Evolutionary conservation across 495 filamentous ascomycete species (phyloP).

Genomic region (Penicillium paradoxum): DNA sequence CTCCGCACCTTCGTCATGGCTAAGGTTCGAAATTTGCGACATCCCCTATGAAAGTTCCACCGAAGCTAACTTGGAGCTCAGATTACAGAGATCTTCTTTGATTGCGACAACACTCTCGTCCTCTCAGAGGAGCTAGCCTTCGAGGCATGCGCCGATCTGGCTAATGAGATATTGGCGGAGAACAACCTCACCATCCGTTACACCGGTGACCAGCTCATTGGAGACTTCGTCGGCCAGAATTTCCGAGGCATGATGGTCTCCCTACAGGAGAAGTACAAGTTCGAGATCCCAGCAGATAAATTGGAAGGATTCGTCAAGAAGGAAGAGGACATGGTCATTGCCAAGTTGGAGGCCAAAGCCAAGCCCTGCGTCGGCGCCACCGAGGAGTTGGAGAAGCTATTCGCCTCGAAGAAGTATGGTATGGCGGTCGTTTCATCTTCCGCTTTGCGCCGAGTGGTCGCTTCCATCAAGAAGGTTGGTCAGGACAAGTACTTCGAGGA

Average conservation of each 20-base stretch:
- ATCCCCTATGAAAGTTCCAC: constrained; percentile 5
- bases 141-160: constrained; percentile 86
- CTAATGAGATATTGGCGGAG: constrained; percentile 80
- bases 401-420: constrained; percentile 59
- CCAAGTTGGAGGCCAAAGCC: constrained; percentile 67
- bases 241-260: constrained; percentile 86
- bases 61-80: constrained; percentile 31
- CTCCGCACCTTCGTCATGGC: constrained; percentile 37
- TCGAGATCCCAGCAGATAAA: constrained; percentile 62
- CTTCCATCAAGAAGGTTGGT: constrained; percentile 73
- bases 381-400: constrained; percentile 62
- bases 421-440: constrained; percentile 79
- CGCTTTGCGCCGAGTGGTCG: constrained; percentile 72
- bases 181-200: constrained; percentile 65
- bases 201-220: constrained; percentile 71
- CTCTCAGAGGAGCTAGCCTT: constrained; percentile 90
- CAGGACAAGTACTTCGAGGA: constrained; percentile 75
- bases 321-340: constrained; percentile 81
- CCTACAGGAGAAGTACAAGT: constrained; percentile 71
- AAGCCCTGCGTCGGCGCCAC: constrained; percentile 70
- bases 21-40: constrained; percentile 29
- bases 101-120: constrained; percentile 98
- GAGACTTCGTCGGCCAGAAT: constrained; percentile 92
- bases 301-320: constrained; percentile 69
- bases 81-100: constrained; percentile 83